Conservation (phyloP, 208 protist genomes). For the Acanthamoeba healyi region DNA sequence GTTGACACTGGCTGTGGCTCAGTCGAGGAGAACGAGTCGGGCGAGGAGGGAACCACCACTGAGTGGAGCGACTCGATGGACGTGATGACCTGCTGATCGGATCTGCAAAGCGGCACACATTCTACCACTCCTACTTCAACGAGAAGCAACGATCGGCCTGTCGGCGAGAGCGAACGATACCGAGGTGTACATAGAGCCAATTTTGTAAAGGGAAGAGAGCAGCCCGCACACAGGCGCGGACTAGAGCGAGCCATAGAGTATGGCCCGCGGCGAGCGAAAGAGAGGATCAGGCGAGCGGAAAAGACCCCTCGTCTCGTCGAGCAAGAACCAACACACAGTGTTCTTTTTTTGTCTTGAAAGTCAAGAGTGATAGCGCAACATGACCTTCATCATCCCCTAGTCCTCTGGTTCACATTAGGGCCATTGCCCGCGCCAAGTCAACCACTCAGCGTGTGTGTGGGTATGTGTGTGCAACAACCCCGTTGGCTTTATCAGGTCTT, state of each 20-base stretch:
- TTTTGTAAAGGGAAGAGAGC: not conserved
- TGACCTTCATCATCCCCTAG: too few relatives aligned
- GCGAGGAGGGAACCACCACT: not conserved
- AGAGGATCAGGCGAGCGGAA: not conserved
- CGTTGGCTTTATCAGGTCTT: too few relatives aligned
- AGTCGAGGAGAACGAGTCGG: slow-evolving; percentile 56
- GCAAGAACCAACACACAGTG: not conserved
- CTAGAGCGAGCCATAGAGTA: not conserved
- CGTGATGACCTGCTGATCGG: slow-evolving; percentile 10
- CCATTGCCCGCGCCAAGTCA: too few relatives aligned
- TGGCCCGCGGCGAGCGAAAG: not conserved
- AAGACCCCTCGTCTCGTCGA: not conserved
- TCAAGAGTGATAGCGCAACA: too few relatives aligned
- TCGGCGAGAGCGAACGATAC: too few relatives aligned
- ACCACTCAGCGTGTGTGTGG: too few relatives aligned
- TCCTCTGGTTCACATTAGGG: too few relatives aligned
- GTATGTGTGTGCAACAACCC: too few relatives aligned
- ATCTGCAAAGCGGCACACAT: not conserved
- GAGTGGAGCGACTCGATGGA: slow-evolving; percentile 19
- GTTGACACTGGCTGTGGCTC: not conserved
- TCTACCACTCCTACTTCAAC: not conserved
- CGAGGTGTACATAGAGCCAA: not conserved
- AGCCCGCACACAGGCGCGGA: too few relatives aligned
- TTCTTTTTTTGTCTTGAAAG: not conserved
- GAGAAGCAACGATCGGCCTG: too few relatives aligned